These are phyloP conservation scores for Cercospora sojina DNA, from an alignment of 2,329 filamentous ascomycete species.

Conservation along the genomic window DNA sequence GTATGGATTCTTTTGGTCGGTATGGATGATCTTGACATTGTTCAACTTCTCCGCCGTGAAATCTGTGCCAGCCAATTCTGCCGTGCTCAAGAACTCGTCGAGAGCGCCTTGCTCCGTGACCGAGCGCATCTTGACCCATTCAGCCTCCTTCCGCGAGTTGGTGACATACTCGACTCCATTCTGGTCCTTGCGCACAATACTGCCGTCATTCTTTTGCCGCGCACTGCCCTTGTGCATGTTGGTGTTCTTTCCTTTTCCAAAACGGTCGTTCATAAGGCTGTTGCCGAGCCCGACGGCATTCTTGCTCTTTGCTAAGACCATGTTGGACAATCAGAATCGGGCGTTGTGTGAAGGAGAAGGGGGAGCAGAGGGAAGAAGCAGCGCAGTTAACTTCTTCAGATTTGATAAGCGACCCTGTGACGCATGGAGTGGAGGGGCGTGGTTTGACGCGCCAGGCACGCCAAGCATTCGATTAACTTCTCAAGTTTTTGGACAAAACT, in stretches of 20 bases:
- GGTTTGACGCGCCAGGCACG: slow-evolving; percentile 2
- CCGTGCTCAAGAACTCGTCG: slow-evolving; percentile 94
- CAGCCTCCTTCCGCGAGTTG: slow-evolving; percentile 83
- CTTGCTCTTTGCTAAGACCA: slow-evolving; percentile 88
- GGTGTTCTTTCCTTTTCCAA: slow-evolving; percentile 84
- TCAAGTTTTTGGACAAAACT: not conserved
- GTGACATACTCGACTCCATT: slow-evolving; percentile 69
- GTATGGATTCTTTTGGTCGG: slow-evolving; percentile 93
- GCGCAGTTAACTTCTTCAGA: slow-evolving; percentile 15
- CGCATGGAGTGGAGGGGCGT: slow-evolving; percentile 8
- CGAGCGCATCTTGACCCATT: slow-evolving; percentile 99
- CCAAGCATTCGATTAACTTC: not conserved
- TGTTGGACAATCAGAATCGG: slow-evolving; percentile 37
- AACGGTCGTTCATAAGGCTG: slow-evolving; percentile 97
- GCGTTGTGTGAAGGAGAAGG: slow-evolving; percentile 9
- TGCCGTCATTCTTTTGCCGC: slow-evolving; percentile 65
- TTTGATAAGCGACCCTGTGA: slow-evolving; percentile 15
- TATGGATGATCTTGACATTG: slow-evolving; percentile 98
- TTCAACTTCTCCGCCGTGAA: slow-evolving; percentile 99
- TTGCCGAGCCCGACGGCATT: slow-evolving; percentile 94
- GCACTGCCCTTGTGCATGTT: slow-evolving; percentile 72
- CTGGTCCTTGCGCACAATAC: slow-evolving; percentile 42
- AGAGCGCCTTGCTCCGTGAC: slow-evolving; percentile 95
- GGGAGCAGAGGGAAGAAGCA: slow-evolving; percentile 12
- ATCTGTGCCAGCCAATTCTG: slow-evolving; percentile 95